A percentile compares a stretch with the other conserved stretches of the same genome.
Evolutionary conservation across 345 rosid species (phyloP).

Genomic region (Clausena lansium): DNA sequence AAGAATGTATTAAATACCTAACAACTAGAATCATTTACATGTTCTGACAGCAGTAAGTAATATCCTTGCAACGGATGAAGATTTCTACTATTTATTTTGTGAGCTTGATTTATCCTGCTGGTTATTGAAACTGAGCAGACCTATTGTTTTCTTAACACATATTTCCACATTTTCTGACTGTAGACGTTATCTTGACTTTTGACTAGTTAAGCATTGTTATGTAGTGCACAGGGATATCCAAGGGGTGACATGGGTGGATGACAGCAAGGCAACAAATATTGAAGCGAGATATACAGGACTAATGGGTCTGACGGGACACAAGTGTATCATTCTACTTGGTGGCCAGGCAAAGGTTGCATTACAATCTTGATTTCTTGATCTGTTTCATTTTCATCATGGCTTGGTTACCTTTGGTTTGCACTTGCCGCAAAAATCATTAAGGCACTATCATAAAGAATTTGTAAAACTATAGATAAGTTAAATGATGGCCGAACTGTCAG

Average conservation of each 20-base stretch:
- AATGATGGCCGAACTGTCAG: background rate
- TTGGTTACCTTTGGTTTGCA: background rate
- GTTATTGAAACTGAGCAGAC: background rate
- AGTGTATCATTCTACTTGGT: conserved; percentile 34
- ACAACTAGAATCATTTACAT: background rate
- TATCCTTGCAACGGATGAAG: background rate
- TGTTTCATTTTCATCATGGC: background rate
- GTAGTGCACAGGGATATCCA: conserved; percentile 28
- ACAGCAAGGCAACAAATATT: conserved; percentile 41
- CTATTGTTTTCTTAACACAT: background rate
- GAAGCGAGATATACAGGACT: conserved; percentile 26
- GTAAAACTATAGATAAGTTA: background rate
- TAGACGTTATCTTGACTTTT: background rate
- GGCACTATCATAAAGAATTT: background rate
- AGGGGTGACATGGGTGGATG: conserved; percentile 40
- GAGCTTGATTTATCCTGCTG: background rate
- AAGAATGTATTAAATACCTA: background rate
- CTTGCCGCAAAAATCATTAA: background rate
- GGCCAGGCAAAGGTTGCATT: conserved; percentile 34
- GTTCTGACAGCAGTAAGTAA: background rate
- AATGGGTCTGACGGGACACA: conserved; percentile 31
- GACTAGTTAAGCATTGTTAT: conserved; percentile 6
- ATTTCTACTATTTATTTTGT: background rate
- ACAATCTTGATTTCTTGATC: background rate
- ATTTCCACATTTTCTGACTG: background rate